phyloP scores from a whole-genome alignment of 169 alveolate genomes.

The Blepharisma undulans region DNA sequence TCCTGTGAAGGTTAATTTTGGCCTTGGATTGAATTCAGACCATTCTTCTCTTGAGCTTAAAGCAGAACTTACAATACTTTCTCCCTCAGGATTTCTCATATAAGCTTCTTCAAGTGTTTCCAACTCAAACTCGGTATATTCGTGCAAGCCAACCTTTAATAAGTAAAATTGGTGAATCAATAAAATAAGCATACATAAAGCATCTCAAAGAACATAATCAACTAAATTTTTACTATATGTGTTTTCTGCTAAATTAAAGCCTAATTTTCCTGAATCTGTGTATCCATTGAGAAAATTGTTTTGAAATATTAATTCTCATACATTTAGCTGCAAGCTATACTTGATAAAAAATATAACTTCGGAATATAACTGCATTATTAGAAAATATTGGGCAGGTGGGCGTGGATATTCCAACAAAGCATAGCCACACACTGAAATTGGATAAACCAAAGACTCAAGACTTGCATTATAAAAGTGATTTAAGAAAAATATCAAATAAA shows the following conservation, averaged over 20 bases:
- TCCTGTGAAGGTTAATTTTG: not conserved
- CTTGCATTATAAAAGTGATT: conserved; percentile 25
- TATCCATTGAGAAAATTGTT: not conserved
- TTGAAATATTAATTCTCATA: not conserved
- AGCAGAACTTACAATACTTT: not conserved
- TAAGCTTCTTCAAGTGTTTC: conserved; percentile 22
- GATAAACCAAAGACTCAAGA: conserved; percentile 32
- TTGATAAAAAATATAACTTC: not conserved
- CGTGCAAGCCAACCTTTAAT: not conserved
- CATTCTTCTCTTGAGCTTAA: not conserved
- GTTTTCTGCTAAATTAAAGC: conserved; percentile 27
- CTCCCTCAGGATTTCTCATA: not conserved
- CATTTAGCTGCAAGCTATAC: not conserved
- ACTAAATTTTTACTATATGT: conserved; percentile 28
- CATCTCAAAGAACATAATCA: conserved; percentile 20
- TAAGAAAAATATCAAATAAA: conserved; percentile 4
- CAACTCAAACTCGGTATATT: not conserved
- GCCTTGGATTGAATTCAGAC: not conserved
- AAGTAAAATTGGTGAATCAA: not conserved
- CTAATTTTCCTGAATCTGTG: conserved; percentile 23
- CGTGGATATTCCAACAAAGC: conserved; percentile 13
- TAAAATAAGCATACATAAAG: conserved; percentile 15
- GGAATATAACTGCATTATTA: not conserved
- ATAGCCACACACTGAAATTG: not conserved
- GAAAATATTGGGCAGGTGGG: not conserved